These are phyloP conservation scores for Tympanopsis confertula DNA, from an alignment of 2,329 filamentous ascomycete genomes.

Conservation along the genomic window DNA sequence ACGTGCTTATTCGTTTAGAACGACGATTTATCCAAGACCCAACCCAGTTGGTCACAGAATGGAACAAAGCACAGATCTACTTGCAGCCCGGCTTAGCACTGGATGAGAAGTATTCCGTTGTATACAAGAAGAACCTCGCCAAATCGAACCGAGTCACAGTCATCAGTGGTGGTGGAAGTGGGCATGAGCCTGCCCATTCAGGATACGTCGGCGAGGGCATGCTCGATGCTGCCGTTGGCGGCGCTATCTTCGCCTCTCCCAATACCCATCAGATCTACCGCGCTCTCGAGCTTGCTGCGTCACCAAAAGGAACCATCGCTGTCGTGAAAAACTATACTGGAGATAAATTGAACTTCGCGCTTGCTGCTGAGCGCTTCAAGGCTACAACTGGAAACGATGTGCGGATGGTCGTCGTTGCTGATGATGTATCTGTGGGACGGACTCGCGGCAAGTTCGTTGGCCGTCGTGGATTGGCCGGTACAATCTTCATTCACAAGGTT, in stretches of 20 bases:
- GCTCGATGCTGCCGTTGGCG: conserved; percentile 10
- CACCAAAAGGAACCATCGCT: neutral
- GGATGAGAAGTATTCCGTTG: too few species aligned
- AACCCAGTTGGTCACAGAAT: too few species aligned
- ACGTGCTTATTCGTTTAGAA: too few species aligned
- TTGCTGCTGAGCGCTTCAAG: conserved; percentile 9
- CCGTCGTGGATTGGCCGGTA: conserved; percentile 9
- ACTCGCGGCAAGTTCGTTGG: conserved; percentile 8
- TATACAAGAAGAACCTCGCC: too few species aligned
- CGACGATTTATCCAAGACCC: too few species aligned
- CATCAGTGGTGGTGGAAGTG: conserved; percentile 12
- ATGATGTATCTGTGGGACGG: conserved; percentile 11
- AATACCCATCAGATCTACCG: conserved; percentile 8
- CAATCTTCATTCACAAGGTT: conserved; percentile 9
- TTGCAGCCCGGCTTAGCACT: too few species aligned
- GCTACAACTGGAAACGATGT: conserved; percentile 6
- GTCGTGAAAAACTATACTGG: conserved; percentile 12
- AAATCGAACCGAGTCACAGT: too few species aligned
- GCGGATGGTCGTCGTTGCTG: conserved; percentile 9
- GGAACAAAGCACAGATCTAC: too few species aligned
- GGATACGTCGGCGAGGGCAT: conserved; percentile 11
- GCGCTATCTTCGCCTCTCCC: conserved; percentile 14
- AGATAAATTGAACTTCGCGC: conserved; percentile 10
- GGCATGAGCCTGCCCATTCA: conserved; percentile 13
- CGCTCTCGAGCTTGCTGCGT: conserved; percentile 3